Conservation (phyloP, 1,284 basidiomycete genomes). For the Peniophora sp. region DNA sequence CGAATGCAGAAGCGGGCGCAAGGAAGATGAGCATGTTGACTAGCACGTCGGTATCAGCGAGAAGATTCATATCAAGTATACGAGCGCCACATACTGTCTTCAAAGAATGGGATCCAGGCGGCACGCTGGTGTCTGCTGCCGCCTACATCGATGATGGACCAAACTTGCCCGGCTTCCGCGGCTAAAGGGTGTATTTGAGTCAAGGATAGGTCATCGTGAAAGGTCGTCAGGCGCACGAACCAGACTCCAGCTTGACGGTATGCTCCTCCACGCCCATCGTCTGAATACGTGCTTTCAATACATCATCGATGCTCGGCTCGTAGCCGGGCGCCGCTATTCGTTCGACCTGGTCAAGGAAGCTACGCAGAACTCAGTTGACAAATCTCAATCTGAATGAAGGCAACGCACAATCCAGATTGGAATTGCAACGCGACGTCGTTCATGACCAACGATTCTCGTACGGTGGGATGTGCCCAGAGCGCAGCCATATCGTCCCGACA, state of each 20-base stretch:
- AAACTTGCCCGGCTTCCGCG: slow-evolving; percentile 33
- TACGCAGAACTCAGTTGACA: slow-evolving; percentile 14
- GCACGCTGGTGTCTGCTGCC: slow-evolving; percentile 50
- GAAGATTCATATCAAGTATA: background rate
- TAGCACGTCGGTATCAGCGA: slow-evolving; percentile 11
- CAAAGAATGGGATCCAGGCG: slow-evolving; percentile 59
- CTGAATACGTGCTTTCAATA: slow-evolving; percentile 54
- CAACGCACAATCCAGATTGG: slow-evolving; percentile 53
- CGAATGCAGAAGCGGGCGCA: slow-evolving; percentile 59
- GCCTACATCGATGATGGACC: slow-evolving; percentile 59
- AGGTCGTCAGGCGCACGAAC: slow-evolving; percentile 16
- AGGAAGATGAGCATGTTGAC: slow-evolving; percentile 59
- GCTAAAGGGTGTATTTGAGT: slow-evolving; percentile 11
- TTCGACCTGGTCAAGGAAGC: slow-evolving; percentile 48
- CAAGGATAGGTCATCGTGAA: background rate
- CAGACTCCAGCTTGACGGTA: slow-evolving; percentile 41
- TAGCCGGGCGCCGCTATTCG: slow-evolving; percentile 46
- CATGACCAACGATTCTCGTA: slow-evolving; percentile 31
- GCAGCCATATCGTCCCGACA: slow-evolving; percentile 46
- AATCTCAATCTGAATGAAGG: background rate
- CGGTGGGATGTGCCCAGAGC: slow-evolving; percentile 38
- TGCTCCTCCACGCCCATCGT: slow-evolving; percentile 62
- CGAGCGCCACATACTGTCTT: slow-evolving; percentile 42
- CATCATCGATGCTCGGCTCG: slow-evolving; percentile 47
- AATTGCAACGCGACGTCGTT: slow-evolving; percentile 41